A percentile compares a stretch with the other conserved stretches of the same genome.
Evolutionary conservation across 345 rosid genomes (phyloP).

Genomic region (Rhodamnia rubescens): DNA sequence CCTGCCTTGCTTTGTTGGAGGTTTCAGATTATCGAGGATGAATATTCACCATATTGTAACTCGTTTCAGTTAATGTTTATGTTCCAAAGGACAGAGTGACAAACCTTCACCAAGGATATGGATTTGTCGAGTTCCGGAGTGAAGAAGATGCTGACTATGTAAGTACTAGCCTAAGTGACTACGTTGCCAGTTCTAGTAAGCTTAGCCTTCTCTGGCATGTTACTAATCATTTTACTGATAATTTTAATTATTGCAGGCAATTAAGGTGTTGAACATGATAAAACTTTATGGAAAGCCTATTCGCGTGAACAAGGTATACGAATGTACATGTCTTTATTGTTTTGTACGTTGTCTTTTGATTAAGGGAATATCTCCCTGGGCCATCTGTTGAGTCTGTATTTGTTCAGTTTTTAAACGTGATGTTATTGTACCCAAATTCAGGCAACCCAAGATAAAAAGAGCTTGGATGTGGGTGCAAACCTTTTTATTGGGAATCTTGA

Average conservation of each 20-base stretch:
- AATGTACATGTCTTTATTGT: neutral
- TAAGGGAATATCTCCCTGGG: neutral
- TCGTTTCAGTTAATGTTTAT: conserved; percentile 70
- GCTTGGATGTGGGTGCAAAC: conserved; percentile 96
- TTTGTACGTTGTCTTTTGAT: neutral
- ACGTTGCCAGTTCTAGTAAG: neutral
- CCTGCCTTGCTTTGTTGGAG: neutral
- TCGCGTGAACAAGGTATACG: conserved; percentile 80
- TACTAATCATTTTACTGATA: neutral
- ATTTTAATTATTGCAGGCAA: conserved; percentile 39
- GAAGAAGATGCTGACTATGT: conserved; percentile 99
- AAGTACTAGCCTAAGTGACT: conserved; percentile 4
- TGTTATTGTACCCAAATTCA: conserved; percentile 12
- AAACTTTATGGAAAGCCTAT: conserved; percentile 94
- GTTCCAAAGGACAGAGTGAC: conserved; percentile 98
- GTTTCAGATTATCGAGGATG: neutral
- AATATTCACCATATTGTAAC: neutral
- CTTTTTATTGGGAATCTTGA: conserved; percentile 97
- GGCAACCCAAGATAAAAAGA: conserved; percentile 99
- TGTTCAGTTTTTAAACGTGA: neutral
- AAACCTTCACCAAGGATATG: conserved; percentile 86
- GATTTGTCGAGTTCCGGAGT: conserved; percentile 84
- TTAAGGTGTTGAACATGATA: conserved; percentile 96
- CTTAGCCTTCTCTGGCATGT: neutral
- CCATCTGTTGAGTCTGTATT: neutral